Percentiles rank a stretch among this genome's conserved stretches.
Evolutionary conservation across 1,284 basidiomycete species (phyloP).

Genomic region (Uromyces viciae-fabae): DNA sequence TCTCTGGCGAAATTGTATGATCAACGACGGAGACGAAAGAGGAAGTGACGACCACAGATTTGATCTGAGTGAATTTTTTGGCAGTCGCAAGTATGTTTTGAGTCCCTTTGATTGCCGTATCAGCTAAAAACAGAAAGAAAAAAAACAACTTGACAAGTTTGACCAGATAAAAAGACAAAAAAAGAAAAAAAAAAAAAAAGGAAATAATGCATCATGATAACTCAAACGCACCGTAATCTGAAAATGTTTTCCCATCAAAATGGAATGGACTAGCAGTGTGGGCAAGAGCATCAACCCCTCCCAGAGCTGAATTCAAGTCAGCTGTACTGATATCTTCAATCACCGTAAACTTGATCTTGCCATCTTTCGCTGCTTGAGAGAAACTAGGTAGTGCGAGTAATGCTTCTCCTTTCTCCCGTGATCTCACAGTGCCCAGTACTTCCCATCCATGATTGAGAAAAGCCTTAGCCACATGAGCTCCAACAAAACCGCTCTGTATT

Average conservation of each 20-base stretch:
- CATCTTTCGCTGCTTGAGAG: not conserved
- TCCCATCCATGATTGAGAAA: constrained; percentile 11
- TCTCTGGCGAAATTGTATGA: constrained; percentile 44
- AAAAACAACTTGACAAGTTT: constrained; percentile 62
- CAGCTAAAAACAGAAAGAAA: constrained; percentile 39
- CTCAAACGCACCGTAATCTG: constrained; percentile 52
- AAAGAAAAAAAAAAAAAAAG: not conserved
- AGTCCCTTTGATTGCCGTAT: constrained; percentile 66
- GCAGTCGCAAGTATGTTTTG: constrained; percentile 62
- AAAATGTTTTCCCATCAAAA: constrained; percentile 55
- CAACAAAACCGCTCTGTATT: constrained; percentile 25
- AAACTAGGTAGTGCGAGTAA: constrained; percentile 1
- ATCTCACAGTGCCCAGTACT: constrained; percentile 12
- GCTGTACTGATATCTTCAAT: constrained; percentile 11
- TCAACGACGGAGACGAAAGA: constrained; percentile 62
- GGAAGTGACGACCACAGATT: constrained; percentile 65
- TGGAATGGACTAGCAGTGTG: constrained; percentile 63
- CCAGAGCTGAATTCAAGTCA: constrained; percentile 69
- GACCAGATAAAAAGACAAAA: no score
- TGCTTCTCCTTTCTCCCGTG: not conserved
- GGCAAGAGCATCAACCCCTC: constrained; percentile 64
- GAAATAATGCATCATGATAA: not conserved
- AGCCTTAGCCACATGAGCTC: constrained; percentile 11
- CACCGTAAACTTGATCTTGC: not conserved
- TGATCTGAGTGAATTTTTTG: constrained; percentile 56